phyloP scores from a whole-genome alignment of 345 rosid genomes.

The Leavenworthia alabamica region DNA sequence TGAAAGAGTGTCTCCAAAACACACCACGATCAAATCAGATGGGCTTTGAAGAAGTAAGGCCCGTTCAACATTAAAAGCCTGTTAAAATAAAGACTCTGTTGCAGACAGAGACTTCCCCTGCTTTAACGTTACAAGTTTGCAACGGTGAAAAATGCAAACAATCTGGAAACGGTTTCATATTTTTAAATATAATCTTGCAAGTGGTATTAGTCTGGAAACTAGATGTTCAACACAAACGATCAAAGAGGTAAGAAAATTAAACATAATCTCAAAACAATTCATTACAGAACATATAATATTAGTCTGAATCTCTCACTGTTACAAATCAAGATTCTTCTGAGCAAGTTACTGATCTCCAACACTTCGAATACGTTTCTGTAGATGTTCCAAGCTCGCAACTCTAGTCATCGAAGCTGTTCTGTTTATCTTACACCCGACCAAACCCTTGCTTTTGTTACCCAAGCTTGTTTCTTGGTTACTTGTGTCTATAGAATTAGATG shows the following conservation, averaged over 20 bases:
- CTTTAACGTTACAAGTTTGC: too few species aligned
- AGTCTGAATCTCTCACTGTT: not conserved
- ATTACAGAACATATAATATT: constrained; percentile 14
- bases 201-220: not conserved
- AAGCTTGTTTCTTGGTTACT: constrained; percentile 27
- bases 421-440: constrained; percentile 48
- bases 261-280: not conserved
- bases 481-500: constrained; percentile 35
- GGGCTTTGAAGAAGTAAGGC: too few species aligned
- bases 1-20: too few species aligned
- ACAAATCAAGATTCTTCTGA: constrained; percentile 4
- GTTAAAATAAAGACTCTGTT: too few species aligned
- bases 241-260: not conserved
- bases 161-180: too few species aligned
- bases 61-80: too few species aligned
- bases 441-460: constrained; percentile 18
- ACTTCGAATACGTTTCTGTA: constrained; percentile 77
- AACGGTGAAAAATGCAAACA: too few species aligned
- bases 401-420: constrained; percentile 64
- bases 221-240: not conserved
- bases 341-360: constrained; percentile 27
- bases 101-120: too few species aligned
- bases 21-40: too few species aligned
- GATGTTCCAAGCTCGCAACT: constrained; percentile 87
- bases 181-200: not conserved